A percentile compares a stretch with the other conserved stretches of the same genome.
Conservation (phyloP, 345 rosid species). For the Salix koriyanagi region DNA sequence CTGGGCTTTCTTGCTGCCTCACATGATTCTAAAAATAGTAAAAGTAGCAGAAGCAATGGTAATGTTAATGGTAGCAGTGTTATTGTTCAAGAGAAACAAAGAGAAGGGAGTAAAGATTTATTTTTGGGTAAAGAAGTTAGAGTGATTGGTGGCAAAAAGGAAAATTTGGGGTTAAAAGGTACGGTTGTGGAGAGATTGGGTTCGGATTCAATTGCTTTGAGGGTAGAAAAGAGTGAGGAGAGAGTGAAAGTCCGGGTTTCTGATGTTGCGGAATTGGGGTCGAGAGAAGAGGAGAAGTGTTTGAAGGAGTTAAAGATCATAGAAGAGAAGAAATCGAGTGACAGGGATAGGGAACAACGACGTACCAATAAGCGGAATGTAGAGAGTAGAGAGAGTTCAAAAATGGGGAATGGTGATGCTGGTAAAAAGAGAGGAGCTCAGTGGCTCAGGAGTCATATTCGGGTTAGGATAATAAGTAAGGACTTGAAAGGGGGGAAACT, state of each 20-base stretch:
- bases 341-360: constrained; percentile 19
- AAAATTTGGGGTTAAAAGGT: constrained; percentile 54
- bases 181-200: constrained; percentile 37
- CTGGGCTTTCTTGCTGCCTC: constrained; percentile 39
- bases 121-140: constrained; percentile 59
- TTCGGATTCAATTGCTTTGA: constrained; percentile 35
- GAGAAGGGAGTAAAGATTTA: constrained; percentile 21
- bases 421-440: constrained; percentile 15
- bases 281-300: constrained; percentile 60
- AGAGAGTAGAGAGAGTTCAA: constrained; percentile 18
- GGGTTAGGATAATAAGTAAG: constrained; percentile 70
- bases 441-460: constrained; percentile 76
- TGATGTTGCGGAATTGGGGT: constrained; percentile 65
- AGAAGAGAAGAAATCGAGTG: constrained; percentile 8
- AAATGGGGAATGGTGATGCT: constrained; percentile 21
- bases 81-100: background rate
- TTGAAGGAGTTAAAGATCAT: constrained; percentile 36
- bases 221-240: constrained; percentile 2
- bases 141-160: constrained; percentile 41
- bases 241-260: constrained; percentile 38
- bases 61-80: background rate
- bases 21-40: background rate
- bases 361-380: background rate
- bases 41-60: background rate
- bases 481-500: constrained; percentile 61